Evolutionary conservation across 2,329 filamentous ascomycete genomes (phyloP), one percentile per base, ranked within the genome.

Genomic region (Grosmannia serpens): DNA sequence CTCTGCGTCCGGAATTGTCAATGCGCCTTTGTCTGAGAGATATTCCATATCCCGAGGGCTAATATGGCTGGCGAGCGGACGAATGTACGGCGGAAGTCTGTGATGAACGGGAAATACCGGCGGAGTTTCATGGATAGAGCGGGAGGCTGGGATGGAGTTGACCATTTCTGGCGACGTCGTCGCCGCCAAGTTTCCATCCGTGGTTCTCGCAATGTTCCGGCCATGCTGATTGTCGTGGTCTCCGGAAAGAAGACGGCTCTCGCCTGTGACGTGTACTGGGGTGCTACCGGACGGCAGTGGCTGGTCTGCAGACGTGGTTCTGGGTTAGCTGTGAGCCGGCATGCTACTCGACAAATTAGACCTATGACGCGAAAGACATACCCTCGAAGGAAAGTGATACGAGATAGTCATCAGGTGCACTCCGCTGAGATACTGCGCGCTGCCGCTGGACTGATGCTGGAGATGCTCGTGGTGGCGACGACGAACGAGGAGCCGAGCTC

Each of bases 1-100:
- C 11, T 69, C 72, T 13, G 73, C 70, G 22, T 78, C 74, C 2
- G 84, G 84, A 38, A 87, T 76, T 0, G 79, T 77, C 64, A 87
- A 70, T 1, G 83, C 84, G 1, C 84, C 84, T 68, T 86, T 86
- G 68, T 79, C 79, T 49, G 80, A 75, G 55, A 87, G 71, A 66
- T 85, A 87, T 31, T 80, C 73, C 38, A 86, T 74, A 67, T 87
- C 84, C 5, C 33, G 52, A 24, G 52, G 11, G 9, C 20, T 27
- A 7, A 54, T 26, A 7, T 54, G 52, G n/a, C 33, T 10, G 11
- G 33, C n/a, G 31, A 54, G 52, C 11, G n/a, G 52, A 35, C 52
- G 52, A 20, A 54, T 54, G 35, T 26, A 54, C 5, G 52, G 10
- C 33, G 52, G 52, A 2, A 54, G 24, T 49, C 24, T 6, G 46